Evolutionary conservation across 2,329 filamentous ascomycete genomes (phyloP).

Genomic region (Aspergillus pseudotamarii): DNA sequence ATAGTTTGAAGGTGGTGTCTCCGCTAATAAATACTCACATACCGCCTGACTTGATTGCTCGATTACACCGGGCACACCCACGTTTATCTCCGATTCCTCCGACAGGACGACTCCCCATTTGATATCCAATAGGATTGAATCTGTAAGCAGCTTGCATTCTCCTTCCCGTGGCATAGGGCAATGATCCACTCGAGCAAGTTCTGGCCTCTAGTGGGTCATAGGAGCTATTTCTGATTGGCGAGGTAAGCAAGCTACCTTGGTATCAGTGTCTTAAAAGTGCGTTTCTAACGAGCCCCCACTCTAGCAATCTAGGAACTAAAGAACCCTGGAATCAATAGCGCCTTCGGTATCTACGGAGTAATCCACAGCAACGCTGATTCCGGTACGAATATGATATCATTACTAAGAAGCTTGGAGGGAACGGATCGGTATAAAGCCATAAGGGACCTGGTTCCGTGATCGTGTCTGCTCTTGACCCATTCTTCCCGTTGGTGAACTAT

Average conservation of each 20-base stretch:
- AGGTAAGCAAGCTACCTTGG: background rate
- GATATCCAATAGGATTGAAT: background rate
- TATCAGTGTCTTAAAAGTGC: background rate
- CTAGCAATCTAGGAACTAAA: background rate
- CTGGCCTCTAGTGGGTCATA: background rate
- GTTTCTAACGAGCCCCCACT: background rate
- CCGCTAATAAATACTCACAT: too few relatives aligned
- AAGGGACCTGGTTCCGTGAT: too few relatives aligned
- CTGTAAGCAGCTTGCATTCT: background rate
- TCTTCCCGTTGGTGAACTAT: too few relatives aligned
- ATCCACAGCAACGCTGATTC: background rate
- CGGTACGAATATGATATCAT: too few relatives aligned
- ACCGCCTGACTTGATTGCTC: too few relatives aligned
- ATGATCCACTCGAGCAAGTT: too few relatives aligned
- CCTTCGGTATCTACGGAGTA: background rate
- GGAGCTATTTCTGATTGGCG: background rate
- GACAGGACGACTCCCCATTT: background rate
- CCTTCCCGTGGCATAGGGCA: background rate
- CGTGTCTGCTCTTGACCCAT: too few relatives aligned
- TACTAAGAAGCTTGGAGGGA: too few relatives aligned
- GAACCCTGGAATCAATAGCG: background rate
- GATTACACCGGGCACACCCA: background rate
- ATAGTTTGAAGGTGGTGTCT: too few relatives aligned
- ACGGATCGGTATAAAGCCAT: too few relatives aligned
- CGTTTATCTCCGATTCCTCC: background rate